Conservation (phyloP, 345 rosid genomes). For the Durio zibethinus region DNA sequence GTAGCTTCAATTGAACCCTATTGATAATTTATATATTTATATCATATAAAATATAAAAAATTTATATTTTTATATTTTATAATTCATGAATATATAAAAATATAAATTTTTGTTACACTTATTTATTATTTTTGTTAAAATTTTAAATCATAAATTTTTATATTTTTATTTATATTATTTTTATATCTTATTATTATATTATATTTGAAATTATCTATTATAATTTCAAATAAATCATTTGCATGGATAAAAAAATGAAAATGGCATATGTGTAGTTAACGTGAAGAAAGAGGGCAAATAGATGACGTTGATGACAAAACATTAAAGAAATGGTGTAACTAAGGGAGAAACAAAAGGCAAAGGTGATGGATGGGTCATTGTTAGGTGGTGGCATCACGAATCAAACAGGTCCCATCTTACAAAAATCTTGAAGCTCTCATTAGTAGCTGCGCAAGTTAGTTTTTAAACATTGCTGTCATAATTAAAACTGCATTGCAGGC, state of each 20-base stretch:
- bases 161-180: too few relatives aligned
- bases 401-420: background rate
- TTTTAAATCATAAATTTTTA: too few relatives aligned
- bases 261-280: background rate
- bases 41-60: too few relatives aligned
- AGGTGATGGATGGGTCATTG: background rate
- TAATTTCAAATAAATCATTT: too few relatives aligned
- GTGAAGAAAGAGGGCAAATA: background rate
- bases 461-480: background rate
- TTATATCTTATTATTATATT: too few relatives aligned
- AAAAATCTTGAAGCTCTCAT: background rate
- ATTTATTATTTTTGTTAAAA: too few relatives aligned
- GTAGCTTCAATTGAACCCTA: too few relatives aligned
- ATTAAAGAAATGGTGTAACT: background rate
- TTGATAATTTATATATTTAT: too few relatives aligned
- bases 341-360: background rate
- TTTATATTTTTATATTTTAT: too few relatives aligned
- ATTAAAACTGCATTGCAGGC: background rate
- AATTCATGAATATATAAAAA: too few relatives aligned
- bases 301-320: background rate
- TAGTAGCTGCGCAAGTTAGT: background rate
- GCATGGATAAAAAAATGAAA: background rate
- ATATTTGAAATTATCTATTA: too few relatives aligned
- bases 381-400: constrained; percentile 7
- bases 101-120: too few relatives aligned